Conservation (phyloP, 495 filamentous ascomycete species). For the Platismatia glauca region DNA sequence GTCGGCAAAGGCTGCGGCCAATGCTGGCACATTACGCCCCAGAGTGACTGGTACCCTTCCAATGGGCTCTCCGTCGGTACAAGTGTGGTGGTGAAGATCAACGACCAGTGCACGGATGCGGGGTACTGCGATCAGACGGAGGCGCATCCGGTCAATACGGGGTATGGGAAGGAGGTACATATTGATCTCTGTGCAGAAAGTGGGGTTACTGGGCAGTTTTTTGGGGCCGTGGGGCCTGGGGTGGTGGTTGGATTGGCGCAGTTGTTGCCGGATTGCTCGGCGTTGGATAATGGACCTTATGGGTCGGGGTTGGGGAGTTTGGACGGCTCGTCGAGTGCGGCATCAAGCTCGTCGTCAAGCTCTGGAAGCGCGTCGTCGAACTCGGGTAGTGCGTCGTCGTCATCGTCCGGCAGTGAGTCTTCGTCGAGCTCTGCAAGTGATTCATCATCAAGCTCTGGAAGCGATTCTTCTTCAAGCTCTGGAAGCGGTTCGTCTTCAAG, state of each 20-base stretch:
- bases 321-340: neutral
- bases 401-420: neutral
- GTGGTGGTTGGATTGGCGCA: conserved; percentile 16
- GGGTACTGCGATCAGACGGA: conserved; percentile 14
- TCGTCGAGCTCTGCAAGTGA: neutral
- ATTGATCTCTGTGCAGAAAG: conserved; percentile 15
- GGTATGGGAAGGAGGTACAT: conserved; percentile 17
- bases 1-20: conserved; percentile 15
- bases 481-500: neutral
- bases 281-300: conserved; percentile 9
- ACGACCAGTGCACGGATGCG: conserved; percentile 18
- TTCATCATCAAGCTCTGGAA: neutral
- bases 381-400: neutral
- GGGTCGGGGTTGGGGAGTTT: conserved; percentile 7
- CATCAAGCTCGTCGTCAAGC: neutral
- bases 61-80: conserved; percentile 7
- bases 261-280: conserved; percentile 11
- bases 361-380: neutral
- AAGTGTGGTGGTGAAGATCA: conserved; percentile 11
- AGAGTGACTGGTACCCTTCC: conserved; percentile 1
- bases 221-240: conserved; percentile 14
- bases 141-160: conserved; percentile 3
- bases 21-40: conserved; percentile 18
- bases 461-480: neutral
- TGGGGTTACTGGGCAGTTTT: conserved; percentile 17